phyloP scores from a whole-genome alignment of 192 early-diverging fungal species.

The Helicostylum pulchrum region DNA sequence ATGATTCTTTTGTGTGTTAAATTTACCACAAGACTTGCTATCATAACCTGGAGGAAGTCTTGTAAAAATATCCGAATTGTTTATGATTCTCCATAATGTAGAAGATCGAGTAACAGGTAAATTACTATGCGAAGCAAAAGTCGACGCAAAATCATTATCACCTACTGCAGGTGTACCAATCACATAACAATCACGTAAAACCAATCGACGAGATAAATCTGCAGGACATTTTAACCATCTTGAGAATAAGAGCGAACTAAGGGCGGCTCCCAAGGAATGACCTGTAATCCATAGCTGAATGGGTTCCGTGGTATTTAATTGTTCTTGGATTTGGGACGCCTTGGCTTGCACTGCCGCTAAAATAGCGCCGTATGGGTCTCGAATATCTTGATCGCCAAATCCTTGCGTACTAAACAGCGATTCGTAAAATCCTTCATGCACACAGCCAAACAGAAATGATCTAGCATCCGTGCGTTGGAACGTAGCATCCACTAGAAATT shows the following conservation, averaged over 20 bases:
- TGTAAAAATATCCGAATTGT: slow-evolving; percentile 42
- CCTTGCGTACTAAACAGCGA: slow-evolving; percentile 39
- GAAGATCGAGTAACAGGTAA: slow-evolving; percentile 14
- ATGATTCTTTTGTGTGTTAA: background rate
- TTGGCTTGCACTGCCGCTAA: slow-evolving; percentile 33
- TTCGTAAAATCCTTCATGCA: slow-evolving; percentile 52
- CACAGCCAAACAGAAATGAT: slow-evolving; percentile 44
- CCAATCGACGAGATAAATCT: slow-evolving; percentile 10
- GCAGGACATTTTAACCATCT: slow-evolving; percentile 35
- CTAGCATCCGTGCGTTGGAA: slow-evolving; percentile 46
- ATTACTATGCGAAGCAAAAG: slow-evolving; percentile 35
- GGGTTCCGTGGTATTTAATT: slow-evolving; percentile 19
- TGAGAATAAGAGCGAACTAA: slow-evolving; percentile 40
- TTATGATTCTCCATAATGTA: slow-evolving; percentile 42
- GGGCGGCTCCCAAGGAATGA: slow-evolving; percentile 48
- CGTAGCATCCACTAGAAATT: slow-evolving; percentile 42
- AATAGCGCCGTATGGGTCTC: slow-evolving; percentile 40
- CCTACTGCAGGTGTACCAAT: slow-evolving; percentile 44
- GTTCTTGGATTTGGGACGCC: slow-evolving; percentile 23
- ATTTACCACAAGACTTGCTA: slow-evolving; percentile 15
- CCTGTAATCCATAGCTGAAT: slow-evolving; percentile 52
- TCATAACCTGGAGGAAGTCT: slow-evolving; percentile 37
- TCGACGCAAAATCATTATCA: slow-evolving; percentile 40
- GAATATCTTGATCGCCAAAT: slow-evolving; percentile 14
- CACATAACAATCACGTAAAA: slow-evolving; percentile 38